Evolutionary conservation across 371 early-diverging fungal species (phyloP).

Genomic region (Actinomucor elegans): DNA sequence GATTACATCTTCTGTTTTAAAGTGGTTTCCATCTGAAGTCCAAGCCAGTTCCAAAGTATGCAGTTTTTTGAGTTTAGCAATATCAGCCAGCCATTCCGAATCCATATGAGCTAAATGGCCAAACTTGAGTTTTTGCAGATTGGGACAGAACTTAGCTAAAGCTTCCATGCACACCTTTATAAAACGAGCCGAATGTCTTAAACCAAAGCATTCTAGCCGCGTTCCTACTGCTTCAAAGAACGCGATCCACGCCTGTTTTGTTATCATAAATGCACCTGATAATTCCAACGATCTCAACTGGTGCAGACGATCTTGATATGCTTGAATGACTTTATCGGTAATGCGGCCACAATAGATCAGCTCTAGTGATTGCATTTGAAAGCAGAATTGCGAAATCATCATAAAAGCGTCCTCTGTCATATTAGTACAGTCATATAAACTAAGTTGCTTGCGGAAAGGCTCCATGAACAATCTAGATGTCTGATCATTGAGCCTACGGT

Average conservation of each 20-base stretch:
- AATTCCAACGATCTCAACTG: conserved; percentile 59
- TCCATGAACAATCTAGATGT: conserved; percentile 76
- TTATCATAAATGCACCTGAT: conserved; percentile 75
- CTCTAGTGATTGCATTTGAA: conserved; percentile 55
- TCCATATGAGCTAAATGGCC: conserved; percentile 52
- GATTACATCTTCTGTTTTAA: conserved; percentile 11
- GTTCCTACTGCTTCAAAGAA: conserved; percentile 57
- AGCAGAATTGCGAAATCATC: conserved; percentile 67
- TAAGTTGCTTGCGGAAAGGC: conserved; percentile 50
- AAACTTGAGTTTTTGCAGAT: conserved; percentile 60
- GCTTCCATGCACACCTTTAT: conserved; percentile 46
- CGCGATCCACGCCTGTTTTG: conserved; percentile 55
- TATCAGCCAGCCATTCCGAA: conserved; percentile 46
- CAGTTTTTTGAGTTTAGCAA: conserved; percentile 40
- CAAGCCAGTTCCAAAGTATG: conserved; percentile 49
- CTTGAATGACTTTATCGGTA: conserved; percentile 51
- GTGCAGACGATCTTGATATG: conserved; percentile 47
- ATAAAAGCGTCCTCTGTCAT: conserved; percentile 56
- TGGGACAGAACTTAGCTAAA: conserved; percentile 54
- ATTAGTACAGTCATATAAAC: conserved; percentile 81
- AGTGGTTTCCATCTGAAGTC: conserved; percentile 27
- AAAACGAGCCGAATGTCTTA: conserved; percentile 68
- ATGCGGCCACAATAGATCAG: conserved; percentile 82
- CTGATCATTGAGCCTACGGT: conserved; percentile 64
- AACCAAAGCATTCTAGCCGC: conserved; percentile 55